Evolutionary conservation across 495 filamentous ascomycete species (phyloP), one percentile per base, ranked within the genome.

Genomic region (Venustampulla echinocandica): DNA sequence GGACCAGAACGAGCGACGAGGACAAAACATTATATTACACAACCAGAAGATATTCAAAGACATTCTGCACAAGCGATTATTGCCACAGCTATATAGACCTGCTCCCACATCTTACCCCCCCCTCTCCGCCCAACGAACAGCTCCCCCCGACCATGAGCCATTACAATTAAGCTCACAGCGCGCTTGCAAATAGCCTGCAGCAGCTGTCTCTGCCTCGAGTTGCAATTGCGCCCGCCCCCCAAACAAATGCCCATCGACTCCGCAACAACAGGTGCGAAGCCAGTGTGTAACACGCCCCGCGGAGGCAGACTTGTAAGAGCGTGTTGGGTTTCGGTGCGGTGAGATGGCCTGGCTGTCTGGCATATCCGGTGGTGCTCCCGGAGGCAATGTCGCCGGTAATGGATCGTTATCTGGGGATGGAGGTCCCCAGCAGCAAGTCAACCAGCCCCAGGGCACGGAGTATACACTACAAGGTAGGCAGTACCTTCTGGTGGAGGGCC

Each of bases 391-490:
- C n/a, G n/a, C n/a, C n/a, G n/a, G n/a, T n/a, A n/a, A n/a, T n/a
- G n/a, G n/a, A n/a, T n/a, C n/a, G n/a, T n/a, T n/a, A n/a, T n/a
- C n/a, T n/a, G n/a, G n/a, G n/a, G n/a, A n/a, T n/a, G n/a, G n/a
- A n/a, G 61, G 69, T 21, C 73, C 72, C 51, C 73, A 67, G 42
- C 75, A 70, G 57, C 74, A 68, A 50, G 61, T 42, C 28, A 73
- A 76, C 56, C 79, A 84, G 49, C 81, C 80, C 27, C 80, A 82
- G 49, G 92, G 87, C 37, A 96, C 93, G n/a, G 93, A 98, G 62
- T 98, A 98, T 58, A 97, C 92, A 23, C 71, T 98, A 34, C 92
- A 98, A 78, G 92, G 90, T 94, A 61, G 23, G 35, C 32, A 25
- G 11, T 35, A 20, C 36, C n/a, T n/a, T 13, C 24, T n/a, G 18